These are phyloP conservation scores for Crataegus laevigata DNA, from an alignment of 306 rosid species.

Conservation along the genomic window DNA sequence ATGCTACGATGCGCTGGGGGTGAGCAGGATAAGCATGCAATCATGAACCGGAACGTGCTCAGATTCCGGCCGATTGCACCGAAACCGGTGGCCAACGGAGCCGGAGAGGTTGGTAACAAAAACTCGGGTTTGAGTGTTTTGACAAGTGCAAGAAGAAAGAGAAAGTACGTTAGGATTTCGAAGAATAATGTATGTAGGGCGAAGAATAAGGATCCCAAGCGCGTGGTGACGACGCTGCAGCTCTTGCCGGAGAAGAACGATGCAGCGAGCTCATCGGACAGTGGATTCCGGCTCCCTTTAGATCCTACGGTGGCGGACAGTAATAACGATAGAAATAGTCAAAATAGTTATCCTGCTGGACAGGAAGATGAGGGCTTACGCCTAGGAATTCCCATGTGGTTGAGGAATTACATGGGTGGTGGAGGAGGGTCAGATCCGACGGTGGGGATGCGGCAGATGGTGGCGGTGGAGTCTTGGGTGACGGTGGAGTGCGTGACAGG, in stretches of 20 bases:
- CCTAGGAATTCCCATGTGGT: background rate
- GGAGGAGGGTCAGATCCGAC: background rate
- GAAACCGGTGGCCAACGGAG: constrained; percentile 31
- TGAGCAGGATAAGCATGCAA: constrained; percentile 11
- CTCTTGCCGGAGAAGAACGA: constrained; percentile 34
- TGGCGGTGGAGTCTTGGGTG: constrained; percentile 30
- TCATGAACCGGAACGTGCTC: constrained; percentile 26
- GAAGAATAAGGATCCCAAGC: background rate
- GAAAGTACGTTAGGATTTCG: constrained; percentile 60
- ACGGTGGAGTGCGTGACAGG: constrained; percentile 47
- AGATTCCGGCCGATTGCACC: constrained; percentile 74
- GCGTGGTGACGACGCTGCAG: constrained; percentile 26
- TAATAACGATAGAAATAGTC: background rate
- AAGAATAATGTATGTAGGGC: constrained; percentile 2
- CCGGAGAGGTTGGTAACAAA: background rate
- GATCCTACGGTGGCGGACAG: background rate
- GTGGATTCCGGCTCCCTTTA: constrained; percentile 12
- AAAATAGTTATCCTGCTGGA: background rate
- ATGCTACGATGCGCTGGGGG: constrained; percentile 6
- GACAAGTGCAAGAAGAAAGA: constrained; percentile 29
- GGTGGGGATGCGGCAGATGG: background rate
- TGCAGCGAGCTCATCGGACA: background rate
- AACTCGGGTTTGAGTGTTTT: background rate
- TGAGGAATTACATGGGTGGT: background rate
- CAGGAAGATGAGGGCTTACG: background rate